These are phyloP conservation scores for Lizonia empirigonia DNA, from an alignment of 2,329 filamentous ascomycete genomes.

Conservation along the genomic window DNA sequence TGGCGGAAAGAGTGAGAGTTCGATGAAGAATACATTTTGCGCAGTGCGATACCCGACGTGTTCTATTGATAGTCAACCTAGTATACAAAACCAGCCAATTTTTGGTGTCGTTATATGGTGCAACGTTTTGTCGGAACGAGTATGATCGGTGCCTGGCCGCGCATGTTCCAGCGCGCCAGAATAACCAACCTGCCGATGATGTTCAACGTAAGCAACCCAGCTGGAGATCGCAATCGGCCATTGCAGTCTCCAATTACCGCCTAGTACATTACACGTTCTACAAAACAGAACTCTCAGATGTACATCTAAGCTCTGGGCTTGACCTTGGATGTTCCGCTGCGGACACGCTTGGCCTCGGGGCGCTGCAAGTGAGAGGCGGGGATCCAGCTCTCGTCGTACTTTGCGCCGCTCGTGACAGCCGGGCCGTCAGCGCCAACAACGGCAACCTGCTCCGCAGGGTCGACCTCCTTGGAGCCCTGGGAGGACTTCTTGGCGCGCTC, in stretches of 20 bases:
- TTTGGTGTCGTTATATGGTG: conserved; percentile 20
- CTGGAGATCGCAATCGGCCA: neutral
- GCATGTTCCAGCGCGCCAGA: neutral
- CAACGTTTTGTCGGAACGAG: conserved; percentile 18
- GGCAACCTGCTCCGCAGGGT: conserved; percentile 62
- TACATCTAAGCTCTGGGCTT: conserved; percentile 36
- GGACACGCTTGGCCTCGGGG: conserved; percentile 70
- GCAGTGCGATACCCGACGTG: neutral
- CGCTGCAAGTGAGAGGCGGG: conserved; percentile 87
- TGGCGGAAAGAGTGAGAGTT: conserved; percentile 64
- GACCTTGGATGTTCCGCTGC: conserved; percentile 53
- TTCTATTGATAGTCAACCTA: conserved; percentile 18
- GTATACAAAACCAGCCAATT: conserved; percentile 26
- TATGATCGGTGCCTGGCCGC: neutral
- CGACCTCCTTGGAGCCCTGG: conserved; percentile 70
- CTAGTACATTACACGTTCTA: neutral
- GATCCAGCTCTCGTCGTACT: conserved; percentile 95
- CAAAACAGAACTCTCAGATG: neutral
- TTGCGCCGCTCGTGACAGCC: conserved; percentile 70
- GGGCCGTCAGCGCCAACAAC: conserved; percentile 74
- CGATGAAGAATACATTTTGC: neutral
- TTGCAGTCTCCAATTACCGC: neutral
- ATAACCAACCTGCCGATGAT: neutral
- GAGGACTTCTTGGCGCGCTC: conserved; percentile 68
- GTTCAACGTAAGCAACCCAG: neutral